A percentile compares a stretch with the other conserved stretches of the same genome.
phyloP scores from a whole-genome alignment of 2,329 filamentous ascomycete genomes.

The Xylariaceae sp. region DNA sequence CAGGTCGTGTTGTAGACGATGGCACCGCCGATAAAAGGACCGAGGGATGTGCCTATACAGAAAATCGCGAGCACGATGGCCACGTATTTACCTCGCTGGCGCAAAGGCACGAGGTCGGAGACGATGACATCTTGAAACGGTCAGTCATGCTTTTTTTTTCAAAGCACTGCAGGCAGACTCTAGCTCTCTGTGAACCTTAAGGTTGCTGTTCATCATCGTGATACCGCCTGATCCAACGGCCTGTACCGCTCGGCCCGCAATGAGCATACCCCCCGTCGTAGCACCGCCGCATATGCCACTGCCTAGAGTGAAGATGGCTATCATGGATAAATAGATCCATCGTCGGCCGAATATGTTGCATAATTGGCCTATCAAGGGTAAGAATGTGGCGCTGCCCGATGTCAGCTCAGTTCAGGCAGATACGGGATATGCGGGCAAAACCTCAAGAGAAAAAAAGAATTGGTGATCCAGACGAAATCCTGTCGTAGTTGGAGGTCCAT shows the following conservation, averaged over 20 bases:
- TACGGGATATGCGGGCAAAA: too few species aligned
- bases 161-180: too few species aligned
- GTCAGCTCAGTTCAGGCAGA: neutral
- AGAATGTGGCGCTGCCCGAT: constrained; percentile 2
- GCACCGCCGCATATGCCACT: constrained; percentile 43
- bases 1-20: constrained; percentile 20
- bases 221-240: constrained; percentile 16
- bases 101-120: constrained; percentile 44
- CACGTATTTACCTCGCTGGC: constrained; percentile 38
- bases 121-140: constrained; percentile 46
- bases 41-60: constrained; percentile 18
- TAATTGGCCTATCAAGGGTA: constrained; percentile 35
- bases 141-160: too few species aligned
- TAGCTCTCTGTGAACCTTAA: too few species aligned
- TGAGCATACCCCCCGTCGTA: constrained; percentile 25
- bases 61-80: constrained; percentile 21
- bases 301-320: constrained; percentile 45
- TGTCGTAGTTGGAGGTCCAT: constrained; percentile 3
- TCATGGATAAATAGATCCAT: constrained; percentile 35
- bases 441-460: constrained; percentile 14
- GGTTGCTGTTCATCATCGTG: neutral
- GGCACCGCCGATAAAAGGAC: constrained; percentile 19
- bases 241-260: constrained; percentile 16
- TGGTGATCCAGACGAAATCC: constrained; percentile 14
- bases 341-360: constrained; percentile 40